Percentiles rank a stretch among this genome's conserved stretches.
These are phyloP conservation scores for Trypanosoma rangeli DNA, from an alignment of 208 protist genomes.

Conservation along the genomic window DNA sequence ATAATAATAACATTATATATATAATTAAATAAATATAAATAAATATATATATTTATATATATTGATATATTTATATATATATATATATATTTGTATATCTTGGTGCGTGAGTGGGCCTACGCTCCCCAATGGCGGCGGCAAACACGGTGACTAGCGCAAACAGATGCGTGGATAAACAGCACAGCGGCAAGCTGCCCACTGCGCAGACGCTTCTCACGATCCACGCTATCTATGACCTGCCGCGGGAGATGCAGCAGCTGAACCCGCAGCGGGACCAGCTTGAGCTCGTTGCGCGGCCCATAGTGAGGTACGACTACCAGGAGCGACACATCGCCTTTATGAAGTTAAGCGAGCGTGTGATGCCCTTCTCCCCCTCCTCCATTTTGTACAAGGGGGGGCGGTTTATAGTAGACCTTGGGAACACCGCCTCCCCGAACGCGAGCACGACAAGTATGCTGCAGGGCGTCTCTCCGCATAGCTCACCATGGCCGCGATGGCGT, in stretches of 20 bases:
- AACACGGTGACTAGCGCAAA: background rate
- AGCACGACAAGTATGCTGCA: background rate
- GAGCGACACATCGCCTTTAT: constrained; percentile 47
- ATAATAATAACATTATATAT: constrained; percentile 16
- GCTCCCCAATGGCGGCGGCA: background rate
- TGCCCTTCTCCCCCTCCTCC: constrained; percentile 43
- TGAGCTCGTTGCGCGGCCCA: constrained; percentile 53
- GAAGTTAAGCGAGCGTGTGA: constrained; percentile 38
- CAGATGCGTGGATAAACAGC: background rate
- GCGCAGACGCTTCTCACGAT: constrained; percentile 40
- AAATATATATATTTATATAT: constrained; percentile 14
- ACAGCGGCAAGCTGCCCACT: constrained; percentile 16
- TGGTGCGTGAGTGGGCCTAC: background rate
- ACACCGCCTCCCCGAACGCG: constrained; percentile 15
- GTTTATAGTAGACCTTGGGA: constrained; percentile 58
- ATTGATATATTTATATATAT: constrained; percentile 19
- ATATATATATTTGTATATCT: constrained; percentile 10
- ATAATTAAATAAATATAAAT: constrained; percentile 15
- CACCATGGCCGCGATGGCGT: background rate
- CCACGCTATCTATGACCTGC: constrained; percentile 62
- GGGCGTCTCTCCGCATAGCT: background rate
- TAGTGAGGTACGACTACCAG: constrained; percentile 56
- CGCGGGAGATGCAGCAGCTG: constrained; percentile 49
- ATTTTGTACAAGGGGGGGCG: constrained; percentile 48
- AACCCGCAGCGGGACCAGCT: constrained; percentile 37